These are phyloP conservation scores for Haemoproteus tartakovskyi DNA, from an alignment of 169 alveolate species.

Conservation along the genomic window DNA sequence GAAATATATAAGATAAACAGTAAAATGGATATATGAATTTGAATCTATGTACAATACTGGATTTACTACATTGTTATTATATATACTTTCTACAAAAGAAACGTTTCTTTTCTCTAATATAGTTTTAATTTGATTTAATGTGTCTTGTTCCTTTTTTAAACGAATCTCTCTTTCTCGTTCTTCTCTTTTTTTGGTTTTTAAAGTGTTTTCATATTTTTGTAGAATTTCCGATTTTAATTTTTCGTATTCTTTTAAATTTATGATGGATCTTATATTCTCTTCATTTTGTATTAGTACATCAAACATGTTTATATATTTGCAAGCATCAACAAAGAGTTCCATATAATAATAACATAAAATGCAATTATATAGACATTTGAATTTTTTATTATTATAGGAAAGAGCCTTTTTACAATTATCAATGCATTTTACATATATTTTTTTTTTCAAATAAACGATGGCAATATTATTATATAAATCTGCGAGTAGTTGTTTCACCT, in stretches of 20 bases:
- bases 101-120: constrained; percentile 38
- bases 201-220: constrained; percentile 20
- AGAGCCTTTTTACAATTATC: constrained; percentile 32
- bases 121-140: constrained; percentile 2
- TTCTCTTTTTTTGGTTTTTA: constrained; percentile 13
- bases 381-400: constrained; percentile 35
- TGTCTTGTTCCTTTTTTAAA: constrained; percentile 23
- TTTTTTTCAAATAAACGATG: constrained; percentile 39
- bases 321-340: constrained; percentile 29
- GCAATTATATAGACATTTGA: constrained; percentile 25
- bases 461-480: constrained; percentile 43
- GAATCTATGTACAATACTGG: constrained; percentile 37
- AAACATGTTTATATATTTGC: constrained; percentile 15
- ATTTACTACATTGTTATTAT: constrained; percentile 5
- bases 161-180: constrained; percentile 32
- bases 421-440: constrained; percentile 37
- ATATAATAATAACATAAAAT: constrained; percentile 12
- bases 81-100: constrained; percentile 6
- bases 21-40: constrained; percentile 40
- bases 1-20: constrained; percentile 32
- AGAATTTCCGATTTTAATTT: constrained; percentile 15
- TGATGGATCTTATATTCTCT: background rate
- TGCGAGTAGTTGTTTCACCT: constrained; percentile 6
- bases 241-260: constrained; percentile 43
- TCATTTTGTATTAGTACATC: constrained; percentile 19